Evolutionary conservation across 2,329 filamentous ascomycete genomes (phyloP).

Genomic region (Trichoderma lentiforme): DNA sequence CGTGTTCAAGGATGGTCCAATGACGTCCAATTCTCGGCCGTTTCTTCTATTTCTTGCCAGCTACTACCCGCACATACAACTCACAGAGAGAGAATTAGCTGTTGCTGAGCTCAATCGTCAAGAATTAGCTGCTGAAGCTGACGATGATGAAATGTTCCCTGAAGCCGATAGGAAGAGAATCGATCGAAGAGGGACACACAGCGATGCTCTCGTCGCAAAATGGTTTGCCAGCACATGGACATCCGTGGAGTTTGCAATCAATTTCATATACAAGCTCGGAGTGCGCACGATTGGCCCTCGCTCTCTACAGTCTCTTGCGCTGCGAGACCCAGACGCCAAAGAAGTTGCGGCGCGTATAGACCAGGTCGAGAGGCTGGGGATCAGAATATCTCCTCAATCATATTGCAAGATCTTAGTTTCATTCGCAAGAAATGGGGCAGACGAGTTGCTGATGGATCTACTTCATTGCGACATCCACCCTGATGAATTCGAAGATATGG

Average conservation of each 20-base stretch:
- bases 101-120: conserved; percentile 20
- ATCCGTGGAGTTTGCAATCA: conserved; percentile 68
- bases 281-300: conserved; percentile 69
- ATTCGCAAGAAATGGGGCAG: conserved; percentile 58
- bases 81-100: conserved; percentile 38
- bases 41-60: conserved; percentile 48
- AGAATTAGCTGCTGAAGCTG: neutral
- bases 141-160: neutral
- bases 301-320: conserved; percentile 72
- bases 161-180: conserved; percentile 17
- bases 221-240: conserved; percentile 74
- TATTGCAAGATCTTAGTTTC: conserved; percentile 65
- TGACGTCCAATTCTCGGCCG: conserved; percentile 38
- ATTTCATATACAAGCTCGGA: conserved; percentile 66
- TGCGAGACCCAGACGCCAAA: conserved; percentile 56
- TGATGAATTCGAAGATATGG: conserved; percentile 50
- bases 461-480: conserved; percentile 52
- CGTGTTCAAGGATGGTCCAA: conserved; percentile 41
- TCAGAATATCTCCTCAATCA: conserved; percentile 58
- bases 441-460: conserved; percentile 44
- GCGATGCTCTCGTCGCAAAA: conserved; percentile 64
- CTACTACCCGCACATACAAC: conserved; percentile 42
- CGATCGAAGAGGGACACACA: conserved; percentile 24
- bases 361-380: conserved; percentile 58
- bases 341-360: conserved; percentile 58